These are phyloP conservation scores for Poronia punctata DNA, from an alignment of 495 filamentous ascomycete genomes.

Conservation along the genomic window DNA sequence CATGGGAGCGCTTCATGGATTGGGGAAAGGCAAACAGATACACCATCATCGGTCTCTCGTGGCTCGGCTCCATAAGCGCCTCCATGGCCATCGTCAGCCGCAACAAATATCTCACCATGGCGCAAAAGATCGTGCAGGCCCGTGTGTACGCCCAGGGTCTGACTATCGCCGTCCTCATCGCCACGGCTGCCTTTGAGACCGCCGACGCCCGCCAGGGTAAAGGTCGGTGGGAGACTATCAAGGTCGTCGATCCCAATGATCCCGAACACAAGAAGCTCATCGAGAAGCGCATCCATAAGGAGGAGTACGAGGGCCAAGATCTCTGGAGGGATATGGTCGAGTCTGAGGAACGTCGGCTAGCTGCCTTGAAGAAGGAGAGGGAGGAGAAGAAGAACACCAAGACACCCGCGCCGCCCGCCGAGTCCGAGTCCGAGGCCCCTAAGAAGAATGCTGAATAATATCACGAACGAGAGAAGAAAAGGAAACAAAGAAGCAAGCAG, in stretches of 20 bases:
- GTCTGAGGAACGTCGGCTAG: conserved; percentile 63
- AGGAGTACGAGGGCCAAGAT: conserved; percentile 72
- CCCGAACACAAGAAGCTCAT: conserved; percentile 64
- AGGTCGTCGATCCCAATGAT: conserved; percentile 64
- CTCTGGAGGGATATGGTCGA: conserved; percentile 87
- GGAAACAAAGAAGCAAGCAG: no score
- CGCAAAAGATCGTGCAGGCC: conserved; percentile 95
- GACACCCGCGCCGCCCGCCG: not conserved
- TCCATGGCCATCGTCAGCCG: conserved; percentile 71
- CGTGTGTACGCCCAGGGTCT: conserved; percentile 96
- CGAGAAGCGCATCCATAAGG: conserved; percentile 63
- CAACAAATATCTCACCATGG: conserved; percentile 64
- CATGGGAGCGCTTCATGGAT: conserved; percentile 42
- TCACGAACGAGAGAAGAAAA: no score
- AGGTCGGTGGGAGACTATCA: conserved; percentile 69
- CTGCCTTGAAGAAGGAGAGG: conserved; percentile 46
- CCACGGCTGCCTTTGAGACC: conserved; percentile 84
- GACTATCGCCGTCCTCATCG: conserved; percentile 81
- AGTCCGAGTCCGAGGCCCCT: no score
- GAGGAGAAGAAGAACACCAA: conserved; percentile 6
- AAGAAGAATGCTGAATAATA: no score
- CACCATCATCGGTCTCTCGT: conserved; percentile 75
- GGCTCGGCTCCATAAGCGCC: conserved; percentile 75
- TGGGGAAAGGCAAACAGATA: conserved; percentile 77
- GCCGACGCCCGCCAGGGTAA: conserved; percentile 67